Conservation (phyloP, 208 protist species). For the Crithidia acanthocephali region DNA sequence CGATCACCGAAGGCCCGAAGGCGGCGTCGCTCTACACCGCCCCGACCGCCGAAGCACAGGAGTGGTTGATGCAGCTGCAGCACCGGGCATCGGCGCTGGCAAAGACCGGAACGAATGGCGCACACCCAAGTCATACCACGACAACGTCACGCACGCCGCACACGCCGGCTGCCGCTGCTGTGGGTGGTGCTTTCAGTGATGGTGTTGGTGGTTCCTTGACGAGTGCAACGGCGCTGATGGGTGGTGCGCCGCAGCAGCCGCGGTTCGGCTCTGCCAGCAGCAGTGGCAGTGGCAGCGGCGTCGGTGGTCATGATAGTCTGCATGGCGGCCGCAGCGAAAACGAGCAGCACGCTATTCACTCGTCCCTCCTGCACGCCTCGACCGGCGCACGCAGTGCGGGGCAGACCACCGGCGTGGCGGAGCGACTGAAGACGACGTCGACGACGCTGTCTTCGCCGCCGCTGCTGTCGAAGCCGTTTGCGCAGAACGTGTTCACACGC, state of each 20-base stretch:
- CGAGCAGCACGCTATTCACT: slow-evolving; percentile 14
- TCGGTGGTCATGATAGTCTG: no score
- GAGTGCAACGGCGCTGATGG: no score
- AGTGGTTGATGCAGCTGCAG: slow-evolving; percentile 29
- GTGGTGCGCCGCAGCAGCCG: no score
- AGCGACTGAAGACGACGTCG: neutral
- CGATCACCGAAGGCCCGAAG: slow-evolving; percentile 43
- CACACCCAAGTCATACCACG: neutral
- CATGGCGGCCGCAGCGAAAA: neutral
- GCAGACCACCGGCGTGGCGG: no score
- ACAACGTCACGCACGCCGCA: neutral
- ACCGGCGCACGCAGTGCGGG: neutral
- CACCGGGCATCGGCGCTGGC: slow-evolving; percentile 1
- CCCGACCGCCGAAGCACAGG: slow-evolving; percentile 35
- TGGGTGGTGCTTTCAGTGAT: no score
- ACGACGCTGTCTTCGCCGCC: neutral
- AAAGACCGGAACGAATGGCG: neutral
- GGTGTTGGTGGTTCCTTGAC: no score
- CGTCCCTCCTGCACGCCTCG: slow-evolving; percentile 1
- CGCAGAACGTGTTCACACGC: neutral
- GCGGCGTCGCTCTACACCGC: slow-evolving; percentile 42
- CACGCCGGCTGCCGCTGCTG: no score
- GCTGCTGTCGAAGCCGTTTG: neutral
- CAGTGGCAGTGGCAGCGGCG: no score
- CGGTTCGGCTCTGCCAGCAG: no score